Evolutionary conservation across 2,329 filamentous ascomycete species (phyloP), one percentile per base, ranked within the genome.

Genomic region (Pseudogymnoascus sp.): DNA sequence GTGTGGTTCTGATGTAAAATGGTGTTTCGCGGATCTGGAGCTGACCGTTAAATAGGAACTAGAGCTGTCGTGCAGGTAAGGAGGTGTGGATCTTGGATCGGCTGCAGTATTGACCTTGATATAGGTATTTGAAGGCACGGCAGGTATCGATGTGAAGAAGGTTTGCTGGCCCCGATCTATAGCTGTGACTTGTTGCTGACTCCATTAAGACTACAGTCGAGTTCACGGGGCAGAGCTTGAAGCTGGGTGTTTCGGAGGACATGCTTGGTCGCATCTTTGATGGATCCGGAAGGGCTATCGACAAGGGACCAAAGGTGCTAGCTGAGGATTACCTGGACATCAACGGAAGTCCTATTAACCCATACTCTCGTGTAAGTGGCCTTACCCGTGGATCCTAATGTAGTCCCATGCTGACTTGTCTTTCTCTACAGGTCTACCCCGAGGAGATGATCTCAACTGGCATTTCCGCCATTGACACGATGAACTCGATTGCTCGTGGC

Each of bases 401-500:
- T 6, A 18, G 45, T 18, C 9, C 45, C 5, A 30, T 52, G 2
- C 45, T 52, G 1, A 52, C 45, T 12, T 2, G 3, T 2, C n/a
- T 18, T 13, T 30, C 21, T 30, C 10, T 37, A 21, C 65, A 95
- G 90, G 90, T 96, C 67, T 99, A 99, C 73, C 94, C 94, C 71
- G 94, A 99, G 79, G 95, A 99, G 78, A 99, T 99, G 92, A 97
- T 99, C 71, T 94, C 92, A 34, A 99, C 94, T 55, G 94, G 94
- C 85, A 99, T 99, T 75, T 97, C 92, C 64, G 92, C 94, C 72
- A 97, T 99, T 71, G 92, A 97, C 73, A 96, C 92, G 63, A 97
- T 97, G 92, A 91, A 91, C 80, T 92, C 88, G 63, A 95, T 97
- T 74, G 94, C 95, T 65, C 91, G 94, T 83, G 94, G 94, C 64